Percentiles rank a stretch among this genome's conserved stretches.
These are phyloP conservation scores for Aspergillus proliferans DNA, from an alignment of 2,329 filamentous ascomycete species.

Conservation along the genomic window DNA sequence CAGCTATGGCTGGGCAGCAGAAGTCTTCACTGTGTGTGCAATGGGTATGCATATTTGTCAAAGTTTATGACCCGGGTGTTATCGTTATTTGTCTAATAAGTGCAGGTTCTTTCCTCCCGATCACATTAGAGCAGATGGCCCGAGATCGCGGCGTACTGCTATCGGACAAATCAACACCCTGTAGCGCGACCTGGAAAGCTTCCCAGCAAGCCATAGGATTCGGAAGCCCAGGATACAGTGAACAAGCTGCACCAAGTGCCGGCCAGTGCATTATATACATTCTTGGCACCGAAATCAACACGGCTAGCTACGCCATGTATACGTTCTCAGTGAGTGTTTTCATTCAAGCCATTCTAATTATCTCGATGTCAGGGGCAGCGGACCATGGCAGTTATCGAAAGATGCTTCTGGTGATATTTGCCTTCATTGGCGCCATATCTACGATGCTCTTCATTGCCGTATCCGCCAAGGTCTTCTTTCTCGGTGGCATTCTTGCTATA, in stretches of 20 bases:
- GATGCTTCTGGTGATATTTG: constrained; percentile 77
- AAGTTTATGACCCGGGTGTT: background rate
- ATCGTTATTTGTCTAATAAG: background rate
- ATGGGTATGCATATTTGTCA: constrained; percentile 46
- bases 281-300: constrained; percentile 82
- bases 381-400: constrained; percentile 93
- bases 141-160: constrained; percentile 85
- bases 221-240: constrained; percentile 13
- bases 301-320: constrained; percentile 96
- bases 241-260: constrained; percentile 22
- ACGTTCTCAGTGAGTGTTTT: constrained; percentile 91
- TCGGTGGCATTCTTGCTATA: constrained; percentile 79
- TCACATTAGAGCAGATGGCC: constrained; percentile 87
- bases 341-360: constrained; percentile 80
- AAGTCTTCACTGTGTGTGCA: constrained; percentile 92
- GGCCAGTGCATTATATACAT: constrained; percentile 78
- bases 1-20: constrained; percentile 89
- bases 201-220: constrained; percentile 14
- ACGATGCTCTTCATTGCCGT: constrained; percentile 88
- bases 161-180: constrained; percentile 68
- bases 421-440: constrained; percentile 68
- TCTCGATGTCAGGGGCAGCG: constrained; percentile 92
- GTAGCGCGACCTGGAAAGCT: constrained; percentile 57
- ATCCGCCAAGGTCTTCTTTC: constrained; percentile 65
- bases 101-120: constrained; percentile 86